Evolutionary conservation across 345 rosid species (phyloP).

Genomic region (Eutrema yunnanense): DNA sequence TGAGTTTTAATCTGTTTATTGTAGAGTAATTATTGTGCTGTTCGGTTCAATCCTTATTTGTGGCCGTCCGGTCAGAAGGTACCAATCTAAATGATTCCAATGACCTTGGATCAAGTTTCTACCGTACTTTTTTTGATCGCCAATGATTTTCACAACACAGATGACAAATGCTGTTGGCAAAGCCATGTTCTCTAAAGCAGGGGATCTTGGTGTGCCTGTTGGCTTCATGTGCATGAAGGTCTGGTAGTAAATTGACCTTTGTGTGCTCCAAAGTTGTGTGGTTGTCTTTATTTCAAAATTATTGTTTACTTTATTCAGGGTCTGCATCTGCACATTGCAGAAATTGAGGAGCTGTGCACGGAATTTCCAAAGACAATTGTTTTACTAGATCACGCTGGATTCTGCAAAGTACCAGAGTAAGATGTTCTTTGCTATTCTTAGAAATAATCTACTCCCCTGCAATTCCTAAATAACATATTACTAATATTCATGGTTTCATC

Average conservation of each 20-base stretch:
- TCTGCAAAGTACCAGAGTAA: constrained; percentile 83
- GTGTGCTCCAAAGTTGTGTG: not conserved
- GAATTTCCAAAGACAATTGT: constrained; percentile 74
- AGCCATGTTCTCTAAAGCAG: constrained; percentile 82
- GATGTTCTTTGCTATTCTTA: constrained; percentile 17
- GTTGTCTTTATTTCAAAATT: not conserved
- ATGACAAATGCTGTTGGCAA: constrained; percentile 88
- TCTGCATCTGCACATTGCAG: constrained; percentile 63
- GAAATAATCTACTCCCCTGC: constrained; percentile 2
- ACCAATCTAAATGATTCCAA: constrained; percentile 13
- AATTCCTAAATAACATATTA: not conserved
- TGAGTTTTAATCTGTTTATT: constrained; percentile 22
- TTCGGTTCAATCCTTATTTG: constrained; percentile 87
- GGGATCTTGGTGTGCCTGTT: constrained; percentile 84
- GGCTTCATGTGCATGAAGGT: constrained; percentile 98
- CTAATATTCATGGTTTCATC: constrained; percentile 2
- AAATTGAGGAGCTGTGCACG: constrained; percentile 70
- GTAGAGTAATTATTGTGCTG: constrained; percentile 83
- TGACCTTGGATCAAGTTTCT: constrained; percentile 1
- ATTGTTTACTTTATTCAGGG: constrained; percentile 47
- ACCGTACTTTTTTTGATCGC: not conserved
- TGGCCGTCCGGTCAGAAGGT: constrained; percentile 92
- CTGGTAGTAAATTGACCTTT: not conserved
- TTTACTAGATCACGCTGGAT: constrained; percentile 81
- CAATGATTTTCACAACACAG: constrained; percentile 29